Conservation (phyloP, 441 rosid genomes). For the Rhodomyrtus psidioides region DNA sequence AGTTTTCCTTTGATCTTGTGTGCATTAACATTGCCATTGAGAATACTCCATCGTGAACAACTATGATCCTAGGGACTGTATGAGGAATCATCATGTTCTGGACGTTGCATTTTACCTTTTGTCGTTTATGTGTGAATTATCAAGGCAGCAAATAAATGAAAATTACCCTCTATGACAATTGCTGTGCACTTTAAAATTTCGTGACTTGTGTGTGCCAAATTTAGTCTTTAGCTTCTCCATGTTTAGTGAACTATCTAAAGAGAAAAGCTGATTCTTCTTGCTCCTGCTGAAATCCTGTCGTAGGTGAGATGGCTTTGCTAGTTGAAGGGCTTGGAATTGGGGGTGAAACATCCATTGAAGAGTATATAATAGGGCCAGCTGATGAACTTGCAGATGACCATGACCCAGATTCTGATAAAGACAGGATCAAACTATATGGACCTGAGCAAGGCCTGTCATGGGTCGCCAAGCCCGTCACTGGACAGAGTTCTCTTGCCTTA, state of each 20-base stretch:
- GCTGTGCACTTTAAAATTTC: not conserved
- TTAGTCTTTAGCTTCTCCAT: not conserved
- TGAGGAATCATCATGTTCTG: not conserved
- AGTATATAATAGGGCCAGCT: conserved; percentile 48
- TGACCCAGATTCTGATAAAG: conserved; percentile 37
- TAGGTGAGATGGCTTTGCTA: conserved; percentile 77
- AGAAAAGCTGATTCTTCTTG: not conserved
- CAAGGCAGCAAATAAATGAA: not conserved
- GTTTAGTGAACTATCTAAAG: not conserved
- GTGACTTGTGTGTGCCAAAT: not conserved
- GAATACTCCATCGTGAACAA: not conserved
- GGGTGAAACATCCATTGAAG: conserved; percentile 65
- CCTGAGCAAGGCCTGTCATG: conserved; percentile 53
- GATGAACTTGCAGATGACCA: conserved; percentile 39
- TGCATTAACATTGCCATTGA: not conserved
- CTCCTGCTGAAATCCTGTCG: conserved; percentile 1
- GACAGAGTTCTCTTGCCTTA: conserved; percentile 34
- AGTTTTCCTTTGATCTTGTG: not conserved
- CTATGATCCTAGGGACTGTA: not conserved
- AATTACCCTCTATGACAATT: not conserved
- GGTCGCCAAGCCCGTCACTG: conserved; percentile 51
- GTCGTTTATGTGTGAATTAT: not conserved
- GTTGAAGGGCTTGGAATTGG: conserved; percentile 76
- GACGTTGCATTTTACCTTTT: not conserved
- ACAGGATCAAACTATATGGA: conserved; percentile 45